These are phyloP conservation scores for Auriscalpium vulgare DNA, from an alignment of 768 basidiomycete species.

Conservation along the genomic window DNA sequence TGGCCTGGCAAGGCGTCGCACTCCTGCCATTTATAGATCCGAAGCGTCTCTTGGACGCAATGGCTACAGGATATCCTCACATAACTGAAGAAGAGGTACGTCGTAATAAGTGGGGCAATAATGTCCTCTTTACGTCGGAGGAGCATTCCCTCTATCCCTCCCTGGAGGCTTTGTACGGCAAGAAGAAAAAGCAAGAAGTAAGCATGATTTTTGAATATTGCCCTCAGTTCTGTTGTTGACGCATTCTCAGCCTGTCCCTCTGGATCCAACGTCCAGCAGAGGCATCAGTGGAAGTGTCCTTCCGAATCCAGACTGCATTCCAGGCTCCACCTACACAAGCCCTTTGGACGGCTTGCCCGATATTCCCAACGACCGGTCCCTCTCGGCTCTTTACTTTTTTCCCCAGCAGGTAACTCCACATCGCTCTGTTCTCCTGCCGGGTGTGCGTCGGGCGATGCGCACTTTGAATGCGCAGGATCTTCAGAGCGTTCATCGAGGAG, in stretches of 20 bases:
- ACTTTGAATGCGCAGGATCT: constrained; percentile 63
- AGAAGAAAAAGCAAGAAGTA: constrained; percentile 76
- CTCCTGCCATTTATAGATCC: constrained; percentile 93
- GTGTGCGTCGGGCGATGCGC: constrained; percentile 49
- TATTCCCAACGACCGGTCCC: constrained; percentile 78
- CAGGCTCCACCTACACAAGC: constrained; percentile 82
- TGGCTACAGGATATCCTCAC: constrained; percentile 55
- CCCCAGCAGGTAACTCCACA: constrained; percentile 84
- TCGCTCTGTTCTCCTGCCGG: constrained; percentile 73
- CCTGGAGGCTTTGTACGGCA: constrained; percentile 85
- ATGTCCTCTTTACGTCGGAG: constrained; percentile 76
- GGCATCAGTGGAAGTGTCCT: constrained; percentile 77
- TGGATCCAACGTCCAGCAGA: constrained; percentile 62
- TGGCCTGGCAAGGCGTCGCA: constrained; percentile 99
- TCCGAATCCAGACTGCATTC: constrained; percentile 83
- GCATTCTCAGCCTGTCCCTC: constrained; percentile 52
- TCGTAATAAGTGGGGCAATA: constrained; percentile 80
- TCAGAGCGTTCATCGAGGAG: constrained; percentile 49
- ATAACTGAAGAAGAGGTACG: constrained; percentile 76
- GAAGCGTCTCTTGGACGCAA: constrained; percentile 73
- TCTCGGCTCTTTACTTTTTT: constrained; percentile 85
- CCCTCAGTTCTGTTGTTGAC: constrained; percentile 1
- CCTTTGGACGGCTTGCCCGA: constrained; percentile 68
- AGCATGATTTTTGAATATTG: constrained; percentile 18
- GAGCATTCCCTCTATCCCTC: constrained; percentile 82